phyloP scores from a whole-genome alignment of 768 basidiomycete species.

The Xerocomellus chrysenteron region DNA sequence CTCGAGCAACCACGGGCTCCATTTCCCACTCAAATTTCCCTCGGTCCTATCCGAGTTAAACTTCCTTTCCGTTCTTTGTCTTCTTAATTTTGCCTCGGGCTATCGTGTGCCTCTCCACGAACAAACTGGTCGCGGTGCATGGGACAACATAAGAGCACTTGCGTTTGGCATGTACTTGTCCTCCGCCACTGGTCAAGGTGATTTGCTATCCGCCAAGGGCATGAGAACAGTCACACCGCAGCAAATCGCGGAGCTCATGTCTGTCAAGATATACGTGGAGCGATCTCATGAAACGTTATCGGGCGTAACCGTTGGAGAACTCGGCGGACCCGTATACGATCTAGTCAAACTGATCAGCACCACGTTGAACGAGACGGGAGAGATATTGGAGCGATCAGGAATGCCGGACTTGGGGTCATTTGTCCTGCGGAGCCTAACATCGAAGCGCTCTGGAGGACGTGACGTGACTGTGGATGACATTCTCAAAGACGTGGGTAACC shows the following conservation, averaged over 20 bases:
- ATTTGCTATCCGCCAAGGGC: conserved; percentile 66
- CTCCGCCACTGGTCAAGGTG: conserved; percentile 51
- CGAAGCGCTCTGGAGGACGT: conserved; percentile 30
- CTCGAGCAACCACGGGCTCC: conserved; percentile 63
- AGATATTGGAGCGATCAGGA: conserved; percentile 54
- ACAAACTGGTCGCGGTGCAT: conserved; percentile 76
- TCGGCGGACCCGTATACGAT: conserved; percentile 72
- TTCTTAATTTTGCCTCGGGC: conserved; percentile 83
- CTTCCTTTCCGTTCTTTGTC: conserved; percentile 70
- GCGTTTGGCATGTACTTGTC: conserved; percentile 71
- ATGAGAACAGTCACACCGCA: conserved; percentile 52
- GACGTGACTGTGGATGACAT: conserved; percentile 52
- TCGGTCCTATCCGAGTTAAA: conserved; percentile 76
- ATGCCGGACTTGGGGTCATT: conserved; percentile 74
- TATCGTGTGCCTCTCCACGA: conserved; percentile 73
- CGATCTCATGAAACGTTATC: conserved; percentile 64
- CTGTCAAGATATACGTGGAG: conserved; percentile 69
- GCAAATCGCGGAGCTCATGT: conserved; percentile 72
- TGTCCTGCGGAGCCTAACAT: conserved; percentile 64
- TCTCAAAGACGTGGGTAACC: conserved; percentile 55
- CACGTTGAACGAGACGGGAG: conserved; percentile 72
- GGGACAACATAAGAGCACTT: conserved; percentile 78
- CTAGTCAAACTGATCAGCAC: conserved; percentile 65
- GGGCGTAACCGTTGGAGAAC: conserved; percentile 71
- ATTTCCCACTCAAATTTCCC: conserved; percentile 77